phyloP scores from a whole-genome alignment of 2,329 filamentous ascomycete genomes.

The Cordyceps pruinosa region DNA sequence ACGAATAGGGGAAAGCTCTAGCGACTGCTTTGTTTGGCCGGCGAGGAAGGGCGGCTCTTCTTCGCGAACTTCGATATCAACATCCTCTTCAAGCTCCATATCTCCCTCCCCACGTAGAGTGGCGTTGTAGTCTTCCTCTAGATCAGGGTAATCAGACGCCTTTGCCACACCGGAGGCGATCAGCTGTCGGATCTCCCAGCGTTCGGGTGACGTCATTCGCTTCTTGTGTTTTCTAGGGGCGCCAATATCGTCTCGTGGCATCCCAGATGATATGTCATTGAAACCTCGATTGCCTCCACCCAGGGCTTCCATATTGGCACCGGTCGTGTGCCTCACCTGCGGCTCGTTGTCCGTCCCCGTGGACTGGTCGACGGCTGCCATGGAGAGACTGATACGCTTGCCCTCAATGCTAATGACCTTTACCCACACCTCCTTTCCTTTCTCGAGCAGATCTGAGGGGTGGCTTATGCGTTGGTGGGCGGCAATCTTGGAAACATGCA shows the following conservation, averaged over 20 bases:
- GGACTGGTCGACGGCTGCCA: conserved; percentile 94
- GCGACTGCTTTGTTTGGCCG: conserved; percentile 91
- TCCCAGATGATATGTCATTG: conserved; percentile 32
- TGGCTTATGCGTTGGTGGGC: conserved; percentile 84
- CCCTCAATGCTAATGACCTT: conserved; percentile 87
- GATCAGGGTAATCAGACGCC: conserved; percentile 86
- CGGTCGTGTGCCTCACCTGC: conserved; percentile 71
- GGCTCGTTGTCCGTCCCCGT: conserved; percentile 79
- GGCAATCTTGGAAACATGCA: conserved; percentile 85
- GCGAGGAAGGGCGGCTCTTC: conserved; percentile 95
- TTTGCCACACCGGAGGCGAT: conserved; percentile 93
- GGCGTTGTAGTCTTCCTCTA: conserved; percentile 89
- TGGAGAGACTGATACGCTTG: conserved; percentile 75
- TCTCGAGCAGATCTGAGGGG: conserved; percentile 76
- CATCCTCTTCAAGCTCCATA: conserved; percentile 89
- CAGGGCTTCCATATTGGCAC: conserved; percentile 80
- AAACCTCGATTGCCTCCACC: conserved; percentile 59
- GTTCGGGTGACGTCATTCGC: conserved; percentile 89
- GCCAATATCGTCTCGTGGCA: conserved; percentile 34
- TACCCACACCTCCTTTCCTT: conserved; percentile 80
- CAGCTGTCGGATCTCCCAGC: conserved; percentile 95
- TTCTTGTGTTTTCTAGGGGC: conserved; percentile 63
- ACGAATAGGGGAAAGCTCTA: conserved; percentile 90
- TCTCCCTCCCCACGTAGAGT: conserved; percentile 79
- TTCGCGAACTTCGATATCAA: conserved; percentile 93